A percentile compares a stretch with the other conserved stretches of the same genome.
phyloP scores from a whole-genome alignment of 768 basidiomycete species.

The Dioszegia crocea region DNA sequence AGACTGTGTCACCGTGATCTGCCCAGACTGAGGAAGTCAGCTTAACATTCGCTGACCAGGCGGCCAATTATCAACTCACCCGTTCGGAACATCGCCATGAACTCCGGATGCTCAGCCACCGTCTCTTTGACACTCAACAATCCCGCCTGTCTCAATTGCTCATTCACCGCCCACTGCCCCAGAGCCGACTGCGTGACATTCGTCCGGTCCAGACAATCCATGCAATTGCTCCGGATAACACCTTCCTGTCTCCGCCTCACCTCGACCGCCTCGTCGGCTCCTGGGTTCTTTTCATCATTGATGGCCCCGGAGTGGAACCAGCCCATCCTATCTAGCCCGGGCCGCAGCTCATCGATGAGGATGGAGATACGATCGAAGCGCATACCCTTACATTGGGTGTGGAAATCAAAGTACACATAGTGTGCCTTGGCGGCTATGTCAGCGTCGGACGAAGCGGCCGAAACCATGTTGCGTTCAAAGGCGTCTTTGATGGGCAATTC shows the following conservation, averaged over 20 bases:
- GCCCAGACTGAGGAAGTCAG: constrained; percentile 73
- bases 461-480: constrained; percentile 70
- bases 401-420: constrained; percentile 97
- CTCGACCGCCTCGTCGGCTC: constrained; percentile 40
- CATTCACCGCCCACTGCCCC: constrained; percentile 75
- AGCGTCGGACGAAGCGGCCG: constrained; percentile 53
- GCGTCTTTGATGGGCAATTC: constrained; percentile 94
- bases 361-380: constrained; percentile 87
- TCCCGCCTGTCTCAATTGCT: constrained; percentile 69
- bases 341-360: constrained; percentile 67
- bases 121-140: constrained; percentile 66
- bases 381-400: constrained; percentile 89
- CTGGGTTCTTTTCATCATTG: constrained; percentile 55
- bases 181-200: constrained; percentile 92
- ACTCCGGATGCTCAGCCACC: constrained; percentile 75
- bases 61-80: constrained; percentile 56
- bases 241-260: constrained; percentile 63
- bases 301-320: constrained; percentile 35
- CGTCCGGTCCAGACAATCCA: constrained; percentile 90
- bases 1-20: constrained; percentile 87
- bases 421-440: constrained; percentile 62
- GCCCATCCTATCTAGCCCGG: constrained; percentile 54
- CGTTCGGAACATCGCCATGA: constrained; percentile 80
- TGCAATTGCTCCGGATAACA: constrained; percentile 87
- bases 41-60: not conserved